Base-by-base conservation (phyloP, 371 early-diverging fungal species). In the Mucor saturninus region DNA sequence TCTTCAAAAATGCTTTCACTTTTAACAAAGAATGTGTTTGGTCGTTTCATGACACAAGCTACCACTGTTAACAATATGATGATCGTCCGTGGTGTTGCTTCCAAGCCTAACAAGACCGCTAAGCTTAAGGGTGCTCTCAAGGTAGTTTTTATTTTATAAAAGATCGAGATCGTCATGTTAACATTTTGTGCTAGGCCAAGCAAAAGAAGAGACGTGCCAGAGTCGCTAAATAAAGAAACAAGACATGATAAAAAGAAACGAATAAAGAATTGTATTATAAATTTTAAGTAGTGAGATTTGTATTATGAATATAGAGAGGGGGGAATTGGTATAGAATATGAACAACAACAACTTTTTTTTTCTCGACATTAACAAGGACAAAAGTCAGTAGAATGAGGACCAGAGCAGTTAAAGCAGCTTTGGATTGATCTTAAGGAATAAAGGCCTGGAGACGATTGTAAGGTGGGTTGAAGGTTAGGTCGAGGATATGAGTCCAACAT, bases 361-460 rank as follows among this genome's bases (percentile, higher is more conserved):
- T 21, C 21, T 21, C 21, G 21, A 21, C n/a, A 39, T 72, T 66
- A 80, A 45, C 81, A 80, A 55, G 81, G 81, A 51, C 81, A 80
- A 56, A 77, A 80, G 46, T 77, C 77, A 31, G 81, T 77, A 10
- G 74, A 72, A 59, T 80, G 81, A 56, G 81, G 81, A 37, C 81
- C 81, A 49, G 69, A 56, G 30, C 81, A 80, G 55, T 77, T 80
- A 39, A 59, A 52, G 53, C 81, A 80, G 38, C 4, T 15, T 65
- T 55, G 55, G 43, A 48, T 62, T 21, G 21, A 21, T 21, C 21
- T 21, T 21, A 21, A 21, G 21, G 21, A 21, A 21, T 21, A 21
- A 21, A 21, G 21, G 21, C 21, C 21, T 0, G 51, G 30, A 2
- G 46, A 50, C 29, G 57, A 61, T 54, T 61, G 58, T 7, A 64